Base-by-base conservation (phyloP, 1,139 yeast genomes). In the Suhomyces kunorum region DNA sequence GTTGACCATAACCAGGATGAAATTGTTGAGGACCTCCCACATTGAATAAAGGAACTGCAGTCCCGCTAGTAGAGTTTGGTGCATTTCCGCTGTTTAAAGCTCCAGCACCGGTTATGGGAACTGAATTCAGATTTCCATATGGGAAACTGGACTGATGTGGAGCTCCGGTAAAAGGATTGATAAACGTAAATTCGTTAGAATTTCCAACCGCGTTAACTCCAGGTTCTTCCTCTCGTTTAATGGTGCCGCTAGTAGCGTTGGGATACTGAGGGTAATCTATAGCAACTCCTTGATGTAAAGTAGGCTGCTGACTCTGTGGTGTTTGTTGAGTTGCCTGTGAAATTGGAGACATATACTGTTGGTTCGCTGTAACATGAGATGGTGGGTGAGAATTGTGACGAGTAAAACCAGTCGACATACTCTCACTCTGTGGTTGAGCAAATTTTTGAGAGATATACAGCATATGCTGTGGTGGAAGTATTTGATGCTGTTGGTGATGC, bases 351-450 rank as follows among this genome's bases (percentile, higher is more conserved):
- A 42, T 26, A 25, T 43, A 46, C 30, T 39, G 44, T 17, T 46
- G 53, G 29, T 37, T 38, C 14, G 42, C 18, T 12, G 35, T 29
- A 12, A 30, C 25, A 31, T 42, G 45, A n/a, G 50, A 26, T n/a
- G 45, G 45, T 12, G 54, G 54, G 24, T 47, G 51, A 13, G 51
- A 49, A 31, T 49, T 46, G 24, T 49, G 51, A 14, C 49, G 41
- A 7, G 41, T 17, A 16, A 27, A 39, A 8, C 40, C 43, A 11
- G 36, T 34, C 6, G 44, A 42, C 11, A 36, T 18, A 17, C 26
- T 34, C 7, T 45, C 34, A 14, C 20, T 33, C 24, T 20, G 41
- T 2, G 38, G 20, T 13, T 25, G 40, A 6, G 33, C 18, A 6
- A 28, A 20, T 22, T 41, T 43, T 23, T 39, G 47, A 9, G 46